Percentiles rank a stretch among this genome's conserved stretches.
These are phyloP conservation scores for Trametes meyenii DNA, from an alignment of 768 basidiomycete genomes.

Conservation along the genomic window DNA sequence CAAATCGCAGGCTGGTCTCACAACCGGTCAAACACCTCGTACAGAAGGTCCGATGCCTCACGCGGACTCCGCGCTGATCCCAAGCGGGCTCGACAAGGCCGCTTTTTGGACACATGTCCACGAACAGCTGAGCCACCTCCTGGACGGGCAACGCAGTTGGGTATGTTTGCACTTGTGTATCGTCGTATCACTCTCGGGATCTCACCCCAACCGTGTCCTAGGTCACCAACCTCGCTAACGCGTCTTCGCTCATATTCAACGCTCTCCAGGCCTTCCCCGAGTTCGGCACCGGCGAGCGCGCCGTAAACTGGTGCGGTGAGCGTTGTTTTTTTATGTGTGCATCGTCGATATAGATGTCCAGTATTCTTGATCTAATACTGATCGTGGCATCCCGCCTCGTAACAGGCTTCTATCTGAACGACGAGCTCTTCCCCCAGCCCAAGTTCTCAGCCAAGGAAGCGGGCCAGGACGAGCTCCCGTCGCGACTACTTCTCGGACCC, in stretches of 20 bases:
- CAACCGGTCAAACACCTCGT: neutral
- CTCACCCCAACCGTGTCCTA: slow-evolving; percentile 34
- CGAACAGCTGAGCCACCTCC: slow-evolving; percentile 58
- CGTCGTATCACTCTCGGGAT: slow-evolving; percentile 6
- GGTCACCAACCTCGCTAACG: slow-evolving; percentile 88
- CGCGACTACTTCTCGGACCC: slow-evolving; percentile 69
- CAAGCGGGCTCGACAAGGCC: slow-evolving; percentile 67
- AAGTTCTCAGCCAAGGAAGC: slow-evolving; percentile 21
- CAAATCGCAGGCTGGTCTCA: neutral
- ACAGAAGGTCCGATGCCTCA: slow-evolving; percentile 61
- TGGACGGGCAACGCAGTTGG: slow-evolving; percentile 77
- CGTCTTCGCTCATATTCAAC: slow-evolving; percentile 79
- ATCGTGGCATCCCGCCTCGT: neutral
- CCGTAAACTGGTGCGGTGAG: slow-evolving; percentile 95
- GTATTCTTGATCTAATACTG: neutral
- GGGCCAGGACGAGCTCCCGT: slow-evolving; percentile 15
- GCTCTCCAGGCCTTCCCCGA: slow-evolving; percentile 69
- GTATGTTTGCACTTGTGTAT: slow-evolving; percentile 44
- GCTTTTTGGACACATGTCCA: slow-evolving; percentile 83
- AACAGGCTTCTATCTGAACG: slow-evolving; percentile 84
- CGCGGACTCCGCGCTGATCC: slow-evolving; percentile 78
- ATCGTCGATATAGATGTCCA: neutral
- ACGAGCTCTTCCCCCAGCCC: slow-evolving; percentile 60
- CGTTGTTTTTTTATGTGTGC: slow-evolving; percentile 21
- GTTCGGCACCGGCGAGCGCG: slow-evolving; percentile 65